Evolutionary conservation across 208 protist species (phyloP), one percentile per base, ranked within the genome.

Genomic region (Acanthamoeba royreba): DNA sequence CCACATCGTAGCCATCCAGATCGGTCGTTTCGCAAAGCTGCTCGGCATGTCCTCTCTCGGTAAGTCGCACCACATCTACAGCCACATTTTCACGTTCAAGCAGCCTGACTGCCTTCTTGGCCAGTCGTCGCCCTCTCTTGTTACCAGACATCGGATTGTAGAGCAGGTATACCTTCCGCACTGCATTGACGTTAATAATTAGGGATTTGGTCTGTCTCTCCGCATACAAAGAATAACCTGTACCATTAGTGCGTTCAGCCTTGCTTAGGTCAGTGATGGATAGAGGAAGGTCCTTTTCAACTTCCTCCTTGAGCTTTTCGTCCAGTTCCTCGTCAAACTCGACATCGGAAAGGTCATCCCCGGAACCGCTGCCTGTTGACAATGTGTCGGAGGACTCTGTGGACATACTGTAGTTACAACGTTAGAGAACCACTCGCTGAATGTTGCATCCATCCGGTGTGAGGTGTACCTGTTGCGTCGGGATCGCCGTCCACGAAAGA

Each of bases 111-210:
- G 81, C 81, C 38, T 89, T 89, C 22, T 47, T 15, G 49, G 53
- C 53, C 49, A 89, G 46, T 31, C 35, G n/a, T 13, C 53, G 25
- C 22, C 81, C 81, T 9, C 81, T 15, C 53, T 89, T 89, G 81
- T 89, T 89, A 47, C 81, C 81, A 33, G 81, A 53, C 81, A 89
- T 89, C 19, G 81, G 81, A 47, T 89, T 89, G 47, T 89, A 89
- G 22, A 89, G n/a, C 46, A 89, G 31, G n/a, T 31, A 89, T 7
- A 89, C 38, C 46, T 89, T 89, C 25, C 53, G 46, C 81, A 89
- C 81, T 89, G 49, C 45, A 45, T 13, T n/a, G n/a, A n/a, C n/a
- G n/a, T n/a, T n/a, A n/a, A n/a, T n/a, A n/a, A n/a, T n/a, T n/a
- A n/a, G n/a, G n/a, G n/a, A n/a, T n/a, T n/a, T n/a, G n/a, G n/a